A percentile compares a stretch with the other conserved stretches of the same genome.
Conservation (phyloP, 2,329 filamentous ascomycete species). For the Pseudopyrenochaeta lycopersici region DNA sequence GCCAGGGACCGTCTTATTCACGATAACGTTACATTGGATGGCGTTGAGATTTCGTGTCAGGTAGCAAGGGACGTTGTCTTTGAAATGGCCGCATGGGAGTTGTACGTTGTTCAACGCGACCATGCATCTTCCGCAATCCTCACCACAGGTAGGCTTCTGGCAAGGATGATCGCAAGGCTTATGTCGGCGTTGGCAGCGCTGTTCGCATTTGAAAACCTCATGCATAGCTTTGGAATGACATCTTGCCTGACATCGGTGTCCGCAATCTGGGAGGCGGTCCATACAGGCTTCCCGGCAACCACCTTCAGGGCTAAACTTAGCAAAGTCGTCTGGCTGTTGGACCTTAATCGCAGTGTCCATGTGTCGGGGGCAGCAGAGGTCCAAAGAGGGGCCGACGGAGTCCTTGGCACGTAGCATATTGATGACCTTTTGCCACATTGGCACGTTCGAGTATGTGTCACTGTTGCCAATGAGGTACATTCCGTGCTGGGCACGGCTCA, state of each 20-base stretch:
- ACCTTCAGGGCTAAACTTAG: conserved; percentile 37
- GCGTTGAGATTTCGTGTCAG: conserved; percentile 4
- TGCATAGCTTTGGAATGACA: conserved; percentile 46
- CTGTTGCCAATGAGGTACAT: conserved; percentile 77
- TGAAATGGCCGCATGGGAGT: conserved; percentile 41
- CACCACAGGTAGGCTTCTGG: conserved; percentile 37
- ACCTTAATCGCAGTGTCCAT: conserved; percentile 29
- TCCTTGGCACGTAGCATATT: conserved; percentile 55
- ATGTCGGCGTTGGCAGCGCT: no score
- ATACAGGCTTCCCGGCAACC: conserved; percentile 36
- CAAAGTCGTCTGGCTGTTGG: conserved; percentile 37
- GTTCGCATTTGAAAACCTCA: conserved; percentile 30
- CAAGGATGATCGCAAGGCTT: conserved; percentile 43
- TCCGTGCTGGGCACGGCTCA: conserved; percentile 73
- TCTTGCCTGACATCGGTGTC: conserved; percentile 35
- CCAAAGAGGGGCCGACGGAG: conserved; percentile 23
- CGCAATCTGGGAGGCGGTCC: conserved; percentile 37
- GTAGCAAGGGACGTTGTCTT: conserved; percentile 21
- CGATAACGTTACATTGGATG: conserved; percentile 59
- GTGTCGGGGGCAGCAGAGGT: conserved; percentile 41
- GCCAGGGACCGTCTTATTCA: conserved; percentile 60
- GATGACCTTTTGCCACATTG: conserved; percentile 72
- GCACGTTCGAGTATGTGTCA: conserved; percentile 63
- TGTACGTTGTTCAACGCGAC: conserved; percentile 24
- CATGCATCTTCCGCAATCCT: conserved; percentile 33